These are phyloP conservation scores for Miscanthus lutarioriparius DNA, from an alignment of 176 grass and related monocot genomes.

Conservation along the genomic window DNA sequence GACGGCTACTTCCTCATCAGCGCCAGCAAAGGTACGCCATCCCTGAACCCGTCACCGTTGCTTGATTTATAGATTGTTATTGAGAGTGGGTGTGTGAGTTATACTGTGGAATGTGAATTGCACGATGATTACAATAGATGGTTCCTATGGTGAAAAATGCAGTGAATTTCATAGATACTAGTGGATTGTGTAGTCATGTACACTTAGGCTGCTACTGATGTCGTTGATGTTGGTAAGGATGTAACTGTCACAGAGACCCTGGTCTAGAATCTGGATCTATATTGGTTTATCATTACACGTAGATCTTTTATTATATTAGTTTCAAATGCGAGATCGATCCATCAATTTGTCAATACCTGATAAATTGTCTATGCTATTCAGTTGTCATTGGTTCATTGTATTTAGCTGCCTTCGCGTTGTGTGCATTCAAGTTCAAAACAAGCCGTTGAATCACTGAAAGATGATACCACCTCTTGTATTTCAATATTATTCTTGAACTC, in stretches of 20 bases:
- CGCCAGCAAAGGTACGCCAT: constrained; percentile 77
- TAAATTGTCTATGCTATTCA: neutral
- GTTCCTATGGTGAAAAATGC: neutral
- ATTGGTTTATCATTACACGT: neutral
- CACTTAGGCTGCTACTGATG: neutral
- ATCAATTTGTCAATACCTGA: neutral
- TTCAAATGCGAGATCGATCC: neutral
- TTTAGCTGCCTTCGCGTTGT: neutral
- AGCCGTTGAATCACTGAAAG: neutral
- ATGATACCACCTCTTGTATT: neutral
- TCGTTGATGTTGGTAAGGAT: neutral
- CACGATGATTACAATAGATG: no score
- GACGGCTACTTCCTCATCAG: constrained; percentile 99
- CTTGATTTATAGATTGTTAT: neutral
- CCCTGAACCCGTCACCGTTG: neutral
- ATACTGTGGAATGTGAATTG: no score
- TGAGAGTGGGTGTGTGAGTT: no score
- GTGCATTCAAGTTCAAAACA: neutral
- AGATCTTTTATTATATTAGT: neutral
- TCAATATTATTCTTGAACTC: no score
- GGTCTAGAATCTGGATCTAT: neutral
- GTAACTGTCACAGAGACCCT: neutral
- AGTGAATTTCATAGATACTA: neutral
- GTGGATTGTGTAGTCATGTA: neutral
- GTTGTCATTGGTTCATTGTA: neutral